Evolutionary conservation across 768 basidiomycete species (phyloP).

Genomic region (Tulasnella sp.): DNA sequence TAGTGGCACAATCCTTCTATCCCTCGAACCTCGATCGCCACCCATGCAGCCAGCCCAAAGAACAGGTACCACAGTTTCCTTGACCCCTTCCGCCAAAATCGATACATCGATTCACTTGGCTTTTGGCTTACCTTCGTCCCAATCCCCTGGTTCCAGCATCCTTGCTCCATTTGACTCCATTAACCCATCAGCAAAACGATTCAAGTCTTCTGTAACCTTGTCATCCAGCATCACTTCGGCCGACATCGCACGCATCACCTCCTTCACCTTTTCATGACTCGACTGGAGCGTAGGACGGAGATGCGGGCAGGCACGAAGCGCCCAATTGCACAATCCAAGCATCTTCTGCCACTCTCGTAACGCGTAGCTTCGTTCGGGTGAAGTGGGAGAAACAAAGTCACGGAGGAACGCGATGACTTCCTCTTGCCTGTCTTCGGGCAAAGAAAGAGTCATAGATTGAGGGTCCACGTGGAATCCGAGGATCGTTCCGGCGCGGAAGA

Average conservation of each 20-base stretch:
- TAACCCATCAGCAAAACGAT: slow-evolving; percentile 29
- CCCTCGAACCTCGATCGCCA: slow-evolving; percentile 21
- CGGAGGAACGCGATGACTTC: slow-evolving; percentile 22
- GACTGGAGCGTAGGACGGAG: slow-evolving; percentile 28
- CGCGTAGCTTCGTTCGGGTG: slow-evolving; percentile 3
- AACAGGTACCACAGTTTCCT: slow-evolving; percentile 27
- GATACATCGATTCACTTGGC: slow-evolving; percentile 28
- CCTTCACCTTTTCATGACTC: slow-evolving; percentile 31
- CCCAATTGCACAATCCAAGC: slow-evolving; percentile 35
- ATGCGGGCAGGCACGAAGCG: slow-evolving; percentile 32
- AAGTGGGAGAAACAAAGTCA: slow-evolving; percentile 4
- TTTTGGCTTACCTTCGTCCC: slow-evolving; percentile 17
- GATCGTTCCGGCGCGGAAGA: slow-evolving; percentile 27
- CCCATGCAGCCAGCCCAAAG: slow-evolving; percentile 31
- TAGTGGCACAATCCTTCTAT: slow-evolving; percentile 26
- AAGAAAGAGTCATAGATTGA: slow-evolving; percentile 26
- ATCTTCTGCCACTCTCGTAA: slow-evolving; percentile 26
- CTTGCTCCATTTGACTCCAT: slow-evolving; percentile 20
- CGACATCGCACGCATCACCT: slow-evolving; percentile 19
- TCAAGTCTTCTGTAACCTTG: slow-evolving; percentile 24
- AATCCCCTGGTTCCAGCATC: slow-evolving; percentile 20
- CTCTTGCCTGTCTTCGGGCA: slow-evolving; percentile 17
- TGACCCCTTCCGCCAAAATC: slow-evolving; percentile 29
- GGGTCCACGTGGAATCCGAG: slow-evolving; percentile 35
- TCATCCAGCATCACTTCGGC: slow-evolving; percentile 27